A percentile compares a stretch with the other conserved stretches of the same genome.
Evolutionary conservation across 2,329 filamentous ascomycete species (phyloP).

Genomic region (Rhynchosporium graminicola): DNA sequence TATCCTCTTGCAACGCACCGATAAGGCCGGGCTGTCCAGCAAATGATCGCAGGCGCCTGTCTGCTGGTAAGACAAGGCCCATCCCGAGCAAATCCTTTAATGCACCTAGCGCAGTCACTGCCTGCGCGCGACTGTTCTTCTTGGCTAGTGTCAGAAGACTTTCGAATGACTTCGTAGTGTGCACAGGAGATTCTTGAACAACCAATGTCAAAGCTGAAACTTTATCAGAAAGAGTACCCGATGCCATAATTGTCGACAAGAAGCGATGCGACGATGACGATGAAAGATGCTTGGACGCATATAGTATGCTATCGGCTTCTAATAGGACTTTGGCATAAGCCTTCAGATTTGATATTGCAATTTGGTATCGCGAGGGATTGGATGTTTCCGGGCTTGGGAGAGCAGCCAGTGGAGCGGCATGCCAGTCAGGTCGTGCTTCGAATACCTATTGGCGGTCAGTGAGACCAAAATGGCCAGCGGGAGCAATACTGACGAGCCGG

Average conservation of each 20-base stretch:
- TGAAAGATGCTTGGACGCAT: slow-evolving; percentile 68
- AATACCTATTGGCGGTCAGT: slow-evolving; percentile 50
- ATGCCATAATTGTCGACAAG: slow-evolving; percentile 94
- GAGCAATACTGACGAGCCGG: slow-evolving; percentile 38
- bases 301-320: slow-evolving; percentile 74
- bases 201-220: slow-evolving; percentile 92
- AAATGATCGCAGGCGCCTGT: slow-evolving; percentile 81
- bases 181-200: slow-evolving; percentile 92
- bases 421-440: slow-evolving; percentile 67
- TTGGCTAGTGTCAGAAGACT: slow-evolving; percentile 78
- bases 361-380: slow-evolving; percentile 49
- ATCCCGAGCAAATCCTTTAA: slow-evolving; percentile 93
- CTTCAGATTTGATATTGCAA: slow-evolving; percentile 60
- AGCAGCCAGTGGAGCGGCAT: slow-evolving; percentile 57
- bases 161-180: slow-evolving; percentile 88
- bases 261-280: slow-evolving; percentile 92
- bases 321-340: slow-evolving; percentile 73
- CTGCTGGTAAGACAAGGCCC: slow-evolving; percentile 78
- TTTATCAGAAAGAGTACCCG: slow-evolving; percentile 94
- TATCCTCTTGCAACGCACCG: slow-evolving; percentile 65
- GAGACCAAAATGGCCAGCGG: slow-evolving; percentile 25
- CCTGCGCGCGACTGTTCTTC: slow-evolving; percentile 91
- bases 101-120: slow-evolving; percentile 87
- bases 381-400: slow-evolving; percentile 50
- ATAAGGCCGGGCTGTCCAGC: slow-evolving; percentile 75